Evolutionary conservation across 2,329 filamentous ascomycete species (phyloP).

Genomic region (Teratosphaeria nubilosa): DNA sequence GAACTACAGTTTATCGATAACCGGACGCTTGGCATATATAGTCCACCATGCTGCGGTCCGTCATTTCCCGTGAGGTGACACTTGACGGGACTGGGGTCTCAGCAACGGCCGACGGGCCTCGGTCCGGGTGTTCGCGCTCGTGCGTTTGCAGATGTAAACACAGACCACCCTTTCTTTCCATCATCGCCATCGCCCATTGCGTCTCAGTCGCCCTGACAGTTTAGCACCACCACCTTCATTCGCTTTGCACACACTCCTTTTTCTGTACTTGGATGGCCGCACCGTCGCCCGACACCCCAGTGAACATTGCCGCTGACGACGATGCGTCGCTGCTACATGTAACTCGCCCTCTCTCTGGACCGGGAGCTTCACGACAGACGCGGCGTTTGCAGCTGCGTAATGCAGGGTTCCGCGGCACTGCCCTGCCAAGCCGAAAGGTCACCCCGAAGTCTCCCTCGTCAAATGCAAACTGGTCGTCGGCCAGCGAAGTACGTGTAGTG

Average conservation of each 20-base stretch:
- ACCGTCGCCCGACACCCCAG: neutral
- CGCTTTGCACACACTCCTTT: too few species aligned
- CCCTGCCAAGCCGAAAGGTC: slow-evolving; percentile 21
- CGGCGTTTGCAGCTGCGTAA: slow-evolving; percentile 25
- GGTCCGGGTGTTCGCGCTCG: too few species aligned
- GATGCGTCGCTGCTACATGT: neutral
- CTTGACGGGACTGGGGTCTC: too few species aligned
- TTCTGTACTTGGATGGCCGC: too few species aligned
- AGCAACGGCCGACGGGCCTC: neutral
- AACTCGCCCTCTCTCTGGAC: slow-evolving; percentile 9
- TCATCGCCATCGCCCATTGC: too few species aligned
- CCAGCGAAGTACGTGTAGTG: slow-evolving; percentile 2
- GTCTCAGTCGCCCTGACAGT: too few species aligned
- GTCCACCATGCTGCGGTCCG: too few species aligned
- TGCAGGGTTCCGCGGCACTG: slow-evolving; percentile 24
- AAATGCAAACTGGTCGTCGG: slow-evolving; percentile 12
- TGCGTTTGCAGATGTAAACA: neutral
- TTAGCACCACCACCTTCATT: neutral
- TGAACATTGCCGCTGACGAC: neutral
- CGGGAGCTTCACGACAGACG: slow-evolving; percentile 16
- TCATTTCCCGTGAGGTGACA: too few species aligned
- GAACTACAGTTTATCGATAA: too few species aligned
- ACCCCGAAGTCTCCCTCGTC: slow-evolving; percentile 20
- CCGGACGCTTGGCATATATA: too few species aligned
- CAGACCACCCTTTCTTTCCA: neutral